Evolutionary conservation across 441 rosid species (phyloP), one percentile per base, ranked within the genome.

Genomic region (Gossypium gossypioides): DNA sequence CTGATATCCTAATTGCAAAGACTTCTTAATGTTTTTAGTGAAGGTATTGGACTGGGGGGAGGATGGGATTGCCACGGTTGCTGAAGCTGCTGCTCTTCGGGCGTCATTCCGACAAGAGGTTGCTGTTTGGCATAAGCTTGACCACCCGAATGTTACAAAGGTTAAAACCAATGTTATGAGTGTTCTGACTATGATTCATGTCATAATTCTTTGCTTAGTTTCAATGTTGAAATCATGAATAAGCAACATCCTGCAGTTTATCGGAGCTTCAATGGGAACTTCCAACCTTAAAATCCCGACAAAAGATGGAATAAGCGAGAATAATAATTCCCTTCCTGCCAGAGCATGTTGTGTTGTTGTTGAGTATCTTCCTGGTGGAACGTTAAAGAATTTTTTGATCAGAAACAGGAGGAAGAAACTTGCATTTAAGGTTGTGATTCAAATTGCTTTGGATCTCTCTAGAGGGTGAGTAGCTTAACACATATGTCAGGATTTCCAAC

Each of bases 91-190:
- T 2, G 79, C 86, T 62, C 79, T 87, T 22, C 82, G 91, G 66
- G 61, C 88, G 73, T 86, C 91, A 60, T 89, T 89, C 69, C 84
- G 44, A 74, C 91, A 87, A 85, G 94, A 89, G 81, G 94, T 89
- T 66, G 89, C 84, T 55, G 91, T 89, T 68, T 89, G 94, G 91
- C 86, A 89, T 81, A 87, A 85, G 82, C 90, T 89, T 71, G 86
- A 89, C 83, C 90, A 89, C 77, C 89, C 88, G 50, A 89, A 89
- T 72, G 91, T 89, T 46, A 87, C 94, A 9, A 89, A 86, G 87
- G 94, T 85, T 34, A 72, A 54, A 73, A 4, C 58, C 50, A 21
- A 21, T 67, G 57, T 48, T 50, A 62, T 18, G 51, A 19, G 51
- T 58, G 8, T 63, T 37, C 4, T 68, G 46, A 50, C 44, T 27